These are phyloP conservation scores for Collybia mongolica DNA, from an alignment of 768 basidiomycete genomes.

Conservation along the genomic window DNA sequence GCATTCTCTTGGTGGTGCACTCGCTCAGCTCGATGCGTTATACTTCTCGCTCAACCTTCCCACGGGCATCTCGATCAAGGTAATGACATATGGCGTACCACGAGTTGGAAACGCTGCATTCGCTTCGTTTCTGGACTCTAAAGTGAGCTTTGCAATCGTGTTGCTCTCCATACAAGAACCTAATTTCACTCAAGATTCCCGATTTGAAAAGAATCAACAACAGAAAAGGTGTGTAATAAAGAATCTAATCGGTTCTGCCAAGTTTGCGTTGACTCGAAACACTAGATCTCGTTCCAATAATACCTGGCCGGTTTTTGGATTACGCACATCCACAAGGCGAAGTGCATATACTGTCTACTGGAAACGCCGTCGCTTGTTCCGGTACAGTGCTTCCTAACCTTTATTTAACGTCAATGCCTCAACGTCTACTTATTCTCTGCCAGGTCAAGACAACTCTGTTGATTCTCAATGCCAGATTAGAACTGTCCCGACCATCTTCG, in stretches of 20 bases:
- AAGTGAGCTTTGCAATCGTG: slow-evolving; percentile 22
- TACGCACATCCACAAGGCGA: slow-evolving; percentile 56
- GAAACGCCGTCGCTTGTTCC: slow-evolving; percentile 33
- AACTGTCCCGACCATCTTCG: slow-evolving; percentile 53
- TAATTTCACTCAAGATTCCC: slow-evolving; percentile 21
- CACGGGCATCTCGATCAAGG: slow-evolving; percentile 32
- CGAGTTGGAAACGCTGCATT: slow-evolving; percentile 51
- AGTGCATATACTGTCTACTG: slow-evolving; percentile 46
- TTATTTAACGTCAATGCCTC: background rate
- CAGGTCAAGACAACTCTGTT: slow-evolving; percentile 54
- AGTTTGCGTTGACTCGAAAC: slow-evolving; percentile 23
- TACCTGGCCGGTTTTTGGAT: slow-evolving; percentile 28
- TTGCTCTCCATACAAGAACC: slow-evolving; percentile 29
- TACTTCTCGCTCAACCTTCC: slow-evolving; percentile 49
- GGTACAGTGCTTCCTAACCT: slow-evolving; percentile 16
- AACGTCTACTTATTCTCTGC: background rate
- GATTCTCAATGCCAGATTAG: slow-evolving; percentile 52
- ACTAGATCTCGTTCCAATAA: background rate
- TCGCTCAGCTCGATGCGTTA: slow-evolving; percentile 50
- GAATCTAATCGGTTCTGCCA: background rate
- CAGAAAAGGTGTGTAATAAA: background rate
- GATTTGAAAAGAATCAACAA: slow-evolving; percentile 23
- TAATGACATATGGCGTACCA: slow-evolving; percentile 48
- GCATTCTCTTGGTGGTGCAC: slow-evolving; percentile 53
- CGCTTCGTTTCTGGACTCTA: slow-evolving; percentile 45